Percentiles rank a stretch among this genome's conserved stretches.
These are phyloP conservation scores for Candida mattraensis DNA, from an alignment of 805 yeast genomes.

Conservation along the genomic window DNA sequence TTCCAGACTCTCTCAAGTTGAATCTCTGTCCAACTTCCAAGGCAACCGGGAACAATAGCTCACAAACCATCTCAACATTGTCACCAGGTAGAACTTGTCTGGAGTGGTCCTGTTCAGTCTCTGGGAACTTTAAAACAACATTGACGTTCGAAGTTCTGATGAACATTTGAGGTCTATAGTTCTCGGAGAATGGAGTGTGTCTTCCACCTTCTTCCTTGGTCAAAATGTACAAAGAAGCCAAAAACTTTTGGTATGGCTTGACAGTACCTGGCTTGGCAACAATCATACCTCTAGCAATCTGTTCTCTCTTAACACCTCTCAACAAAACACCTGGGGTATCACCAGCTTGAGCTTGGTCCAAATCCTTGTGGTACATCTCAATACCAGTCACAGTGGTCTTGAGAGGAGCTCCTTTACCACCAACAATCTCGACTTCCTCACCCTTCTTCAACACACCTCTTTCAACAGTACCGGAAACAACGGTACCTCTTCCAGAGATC, in stretches of 20 bases:
- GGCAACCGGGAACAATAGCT: constrained; percentile 87
- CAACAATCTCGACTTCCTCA: constrained; percentile 97
- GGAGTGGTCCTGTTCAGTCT: constrained; percentile 72
- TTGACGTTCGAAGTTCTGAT: constrained; percentile 96
- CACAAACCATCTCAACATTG: constrained; percentile 94
- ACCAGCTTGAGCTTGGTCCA: constrained; percentile 97
- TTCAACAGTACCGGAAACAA: constrained; percentile 98
- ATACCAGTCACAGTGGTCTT: constrained; percentile 97
- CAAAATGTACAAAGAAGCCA: constrained; percentile 89
- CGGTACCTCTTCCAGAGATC: constrained; percentile 99
- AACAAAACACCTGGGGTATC: constrained; percentile 97
- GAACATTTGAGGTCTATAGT: constrained; percentile 98
- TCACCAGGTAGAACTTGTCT: constrained; percentile 97
- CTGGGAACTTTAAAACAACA: constrained; percentile 87
- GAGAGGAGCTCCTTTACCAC: constrained; percentile 79
- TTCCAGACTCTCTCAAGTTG: constrained; percentile 99
- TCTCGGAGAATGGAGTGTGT: constrained; percentile 94
- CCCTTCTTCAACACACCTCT: constrained; percentile 98
- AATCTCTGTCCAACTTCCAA: constrained; percentile 96
- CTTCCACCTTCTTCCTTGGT: constrained; percentile 99
- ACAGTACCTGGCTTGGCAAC: constrained; percentile 90
- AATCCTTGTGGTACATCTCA: constrained; percentile 99
- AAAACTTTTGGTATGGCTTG: constrained; percentile 88
- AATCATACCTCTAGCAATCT: constrained; percentile 96
- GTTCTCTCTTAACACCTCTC: constrained; percentile 98